Evolutionary conservation across 352 stramenopile genomes (phyloP).

Genomic region (Pythium rishiriense): DNA sequence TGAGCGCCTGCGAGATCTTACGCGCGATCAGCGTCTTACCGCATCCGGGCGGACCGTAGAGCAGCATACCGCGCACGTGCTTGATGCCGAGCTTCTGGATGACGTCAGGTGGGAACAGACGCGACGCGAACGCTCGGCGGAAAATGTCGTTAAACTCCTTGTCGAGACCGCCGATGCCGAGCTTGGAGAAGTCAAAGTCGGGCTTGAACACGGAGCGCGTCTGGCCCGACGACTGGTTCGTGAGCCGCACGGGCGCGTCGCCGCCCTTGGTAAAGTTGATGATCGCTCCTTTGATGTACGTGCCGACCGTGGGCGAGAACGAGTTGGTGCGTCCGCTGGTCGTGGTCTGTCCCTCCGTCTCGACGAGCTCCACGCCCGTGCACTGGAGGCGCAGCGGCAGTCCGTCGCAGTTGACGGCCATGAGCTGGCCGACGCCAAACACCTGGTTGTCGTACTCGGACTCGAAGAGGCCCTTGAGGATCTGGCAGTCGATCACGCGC

Average conservation of each 20-base stretch:
- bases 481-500: slow-evolving; percentile 69
- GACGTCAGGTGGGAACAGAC: slow-evolving; percentile 96
- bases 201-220: slow-evolving; percentile 91
- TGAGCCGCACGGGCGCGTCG: slow-evolving; percentile 71
- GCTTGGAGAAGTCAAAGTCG: slow-evolving; percentile 98
- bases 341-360: slow-evolving; percentile 32
- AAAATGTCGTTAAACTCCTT: slow-evolving; percentile 99
- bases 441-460: slow-evolving; percentile 69
- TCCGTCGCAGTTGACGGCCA: slow-evolving; percentile 62
- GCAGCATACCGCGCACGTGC: slow-evolving; percentile 95
- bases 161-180: slow-evolving; percentile 98
- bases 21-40: slow-evolving; percentile 98
- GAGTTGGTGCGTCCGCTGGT: slow-evolving; percentile 26
- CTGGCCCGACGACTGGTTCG: slow-evolving; percentile 78
- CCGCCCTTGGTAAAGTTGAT: slow-evolving; percentile 81
- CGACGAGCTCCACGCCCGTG: slow-evolving; percentile 51
- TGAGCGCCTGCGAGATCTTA: slow-evolving; percentile 97
- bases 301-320: slow-evolving; percentile 44
- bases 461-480: slow-evolving; percentile 73
- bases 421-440: slow-evolving; percentile 72
- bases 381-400: slow-evolving; percentile 74
- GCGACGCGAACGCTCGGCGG: slow-evolving; percentile 96
- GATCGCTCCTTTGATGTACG: slow-evolving; percentile 63
- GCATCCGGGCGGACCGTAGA: slow-evolving; percentile 86
- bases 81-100: slow-evolving; percentile 98